Base-by-base conservation (phyloP, 2,329 filamentous ascomycete species). In the Ascochyta rabiei region DNA sequence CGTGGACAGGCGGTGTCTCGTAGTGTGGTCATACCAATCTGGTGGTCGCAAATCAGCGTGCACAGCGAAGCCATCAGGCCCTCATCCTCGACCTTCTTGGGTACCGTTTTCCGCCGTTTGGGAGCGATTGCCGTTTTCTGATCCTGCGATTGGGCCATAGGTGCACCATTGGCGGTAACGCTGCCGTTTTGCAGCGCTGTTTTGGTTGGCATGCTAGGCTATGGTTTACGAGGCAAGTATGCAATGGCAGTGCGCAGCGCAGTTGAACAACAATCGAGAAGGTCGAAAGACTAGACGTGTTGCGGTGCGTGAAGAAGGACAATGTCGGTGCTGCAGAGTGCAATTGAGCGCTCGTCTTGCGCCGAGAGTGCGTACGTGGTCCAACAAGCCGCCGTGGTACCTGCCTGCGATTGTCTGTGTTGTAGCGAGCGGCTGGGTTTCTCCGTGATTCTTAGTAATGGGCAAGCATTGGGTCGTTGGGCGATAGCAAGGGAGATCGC, bases 11-110 rank as follows among this genome's bases (percentile, higher is more conserved):
- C 4, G 23, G 10, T 19, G 15, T 13, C 9, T 21, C 6, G 16
- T 23, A 21, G 47, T 21, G 21, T 30, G 16, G 39, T 77, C 85
- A 56, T 86, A 93, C 90, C 89, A 67, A 91, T 87, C 74, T 93
- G 90, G 74, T 93, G 90, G 69, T 89, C 81, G 63, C 91, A 85
- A 72, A 93, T 83, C 86, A 88, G 90, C 69, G 82, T 80, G 57
- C 85, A 83, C 40, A 89, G 75, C 57, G 82, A 81, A 68, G 83
- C 86, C 65, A 84, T 77, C 35, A 85, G 79, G 50, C 85, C 81
- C 62, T 88, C 83, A 46, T 86, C 84, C 74, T 86, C 86, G 70
- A 80, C 79, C 77, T 83, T 87, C 59, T 82, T 75, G 12, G 57
- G 16, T 40, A 42, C 43, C 34, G 39, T 23, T 42, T 66, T 67